Percentiles rank a stretch among this genome's conserved stretches.
phyloP scores from a whole-genome alignment of 2,329 filamentous ascomycete species.

The Penicillium psychrosexuale region DNA sequence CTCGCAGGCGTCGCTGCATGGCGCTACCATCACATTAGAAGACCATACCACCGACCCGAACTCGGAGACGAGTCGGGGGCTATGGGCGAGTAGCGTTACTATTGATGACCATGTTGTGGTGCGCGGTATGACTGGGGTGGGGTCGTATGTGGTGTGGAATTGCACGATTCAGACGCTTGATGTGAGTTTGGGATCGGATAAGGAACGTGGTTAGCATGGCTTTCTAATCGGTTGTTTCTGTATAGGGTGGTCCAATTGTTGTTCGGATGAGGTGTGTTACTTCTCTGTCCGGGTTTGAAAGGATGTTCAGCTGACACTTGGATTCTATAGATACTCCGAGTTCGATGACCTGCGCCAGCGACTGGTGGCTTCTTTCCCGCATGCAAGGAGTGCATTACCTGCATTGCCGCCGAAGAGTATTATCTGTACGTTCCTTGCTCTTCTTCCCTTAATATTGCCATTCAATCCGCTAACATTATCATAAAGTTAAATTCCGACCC shows the following conservation, averaged over 20 bases:
- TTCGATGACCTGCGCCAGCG: conserved; percentile 78
- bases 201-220: not conserved
- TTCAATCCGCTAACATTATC: conserved; percentile 6
- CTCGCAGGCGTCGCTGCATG: conserved; percentile 40
- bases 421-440: conserved; percentile 59
- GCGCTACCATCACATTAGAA: conserved; percentile 57
- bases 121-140: conserved; percentile 58
- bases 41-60: conserved; percentile 60
- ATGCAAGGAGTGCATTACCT: conserved; percentile 82
- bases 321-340: conserved; percentile 70
- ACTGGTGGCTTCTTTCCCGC: conserved; percentile 76
- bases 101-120: conserved; percentile 63
- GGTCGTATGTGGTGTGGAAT: conserved; percentile 96
- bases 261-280: conserved; percentile 55
- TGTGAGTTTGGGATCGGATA: conserved; percentile 50
- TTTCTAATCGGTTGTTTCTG: conserved; percentile 1
- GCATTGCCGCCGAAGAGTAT: conserved; percentile 85
- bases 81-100: conserved; percentile 61
- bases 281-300: too few species aligned
- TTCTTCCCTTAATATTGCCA: not conserved
- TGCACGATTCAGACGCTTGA: conserved; percentile 81
- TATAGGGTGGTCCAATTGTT: conserved; percentile 55
- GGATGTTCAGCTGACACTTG: conserved; percentile 14
- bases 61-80: conserved; percentile 54
- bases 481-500: conserved; percentile 64